Conservation (phyloP, 164 flowering plant species). For the Chimonanthus praecox region DNA sequence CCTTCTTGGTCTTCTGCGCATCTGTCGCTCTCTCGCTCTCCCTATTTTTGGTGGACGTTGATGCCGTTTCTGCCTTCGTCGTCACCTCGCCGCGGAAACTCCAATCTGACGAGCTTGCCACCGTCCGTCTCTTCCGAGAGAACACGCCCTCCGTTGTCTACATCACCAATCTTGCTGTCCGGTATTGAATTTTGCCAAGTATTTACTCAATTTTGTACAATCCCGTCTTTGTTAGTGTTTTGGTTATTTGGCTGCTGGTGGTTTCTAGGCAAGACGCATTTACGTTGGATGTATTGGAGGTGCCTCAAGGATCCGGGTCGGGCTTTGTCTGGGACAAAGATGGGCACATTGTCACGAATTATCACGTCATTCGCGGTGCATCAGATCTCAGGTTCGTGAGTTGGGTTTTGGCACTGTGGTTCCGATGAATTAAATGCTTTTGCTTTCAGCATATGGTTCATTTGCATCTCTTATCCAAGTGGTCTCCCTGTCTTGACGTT, state of each 20-base stretch:
- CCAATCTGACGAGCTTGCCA: conserved; percentile 94
- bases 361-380: conserved; percentile 97
- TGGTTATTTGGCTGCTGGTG: not conserved
- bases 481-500: too few relatives aligned
- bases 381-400: conserved; percentile 87
- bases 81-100: conserved; percentile 62
- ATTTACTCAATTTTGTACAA: not conserved
- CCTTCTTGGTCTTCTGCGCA: conserved; percentile 47
- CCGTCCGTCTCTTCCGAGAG: conserved; percentile 85
- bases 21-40: conserved; percentile 62
- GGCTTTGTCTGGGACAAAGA: conserved; percentile 92
- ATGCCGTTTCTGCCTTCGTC: conserved; percentile 70
- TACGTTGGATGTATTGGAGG: conserved; percentile 91
- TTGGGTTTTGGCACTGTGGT: too few relatives aligned
- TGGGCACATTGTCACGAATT: conserved; percentile 91
- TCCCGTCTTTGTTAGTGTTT: not conserved
- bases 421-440: too few relatives aligned
- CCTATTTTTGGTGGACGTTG: conserved; percentile 52
- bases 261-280: conserved; percentile 85
- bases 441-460: too few relatives aligned
- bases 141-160: conserved; percentile 98
- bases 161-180: conserved; percentile 89
- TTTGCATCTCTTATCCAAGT: too few relatives aligned
- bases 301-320: conserved; percentile 96
- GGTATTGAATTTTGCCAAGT: conserved; percentile 23